Percentiles rank a stretch among this genome's conserved stretches.
Conservation (phyloP, 495 filamentous ascomycete species). For the Lophiotrema nucula region DNA sequence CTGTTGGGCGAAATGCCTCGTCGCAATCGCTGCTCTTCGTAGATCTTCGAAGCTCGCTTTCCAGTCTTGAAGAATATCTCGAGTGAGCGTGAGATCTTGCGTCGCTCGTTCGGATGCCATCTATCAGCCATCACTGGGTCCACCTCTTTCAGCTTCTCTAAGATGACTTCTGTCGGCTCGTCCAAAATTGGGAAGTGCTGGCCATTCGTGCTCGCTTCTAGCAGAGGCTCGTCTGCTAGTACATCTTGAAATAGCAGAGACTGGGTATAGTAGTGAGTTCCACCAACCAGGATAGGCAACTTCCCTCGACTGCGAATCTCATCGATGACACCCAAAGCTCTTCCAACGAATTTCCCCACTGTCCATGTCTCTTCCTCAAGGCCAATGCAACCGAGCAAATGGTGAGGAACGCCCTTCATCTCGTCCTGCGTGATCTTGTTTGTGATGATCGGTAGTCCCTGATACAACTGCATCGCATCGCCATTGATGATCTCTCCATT, state of each 20-base stretch:
- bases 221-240: slow-evolving; percentile 49
- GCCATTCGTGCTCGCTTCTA: slow-evolving; percentile 32
- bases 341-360: slow-evolving; percentile 68
- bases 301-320: slow-evolving; percentile 75
- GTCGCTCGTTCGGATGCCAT: slow-evolving; percentile 90
- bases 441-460: slow-evolving; percentile 88
- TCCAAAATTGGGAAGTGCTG: slow-evolving; percentile 68
- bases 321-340: slow-evolving; percentile 66
- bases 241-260: slow-evolving; percentile 74
- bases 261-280: slow-evolving; percentile 93
- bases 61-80: slow-evolving; percentile 85
- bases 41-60: slow-evolving; percentile 78
- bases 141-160: slow-evolving; percentile 69
- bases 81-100: slow-evolving; percentile 86
- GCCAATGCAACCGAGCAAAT: slow-evolving; percentile 75
- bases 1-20: slow-evolving; percentile 29
- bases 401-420: slow-evolving; percentile 79
- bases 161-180: slow-evolving; percentile 64
- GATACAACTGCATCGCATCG: slow-evolving; percentile 99
- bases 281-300: slow-evolving; percentile 88
- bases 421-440: slow-evolving; percentile 82
- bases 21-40: slow-evolving; percentile 64
- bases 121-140: slow-evolving; percentile 86
- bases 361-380: slow-evolving; percentile 77
- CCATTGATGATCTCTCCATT: slow-evolving; percentile 97